phyloP scores from a whole-genome alignment of 208 protist genomes.

The Porcisia hertigi region DNA sequence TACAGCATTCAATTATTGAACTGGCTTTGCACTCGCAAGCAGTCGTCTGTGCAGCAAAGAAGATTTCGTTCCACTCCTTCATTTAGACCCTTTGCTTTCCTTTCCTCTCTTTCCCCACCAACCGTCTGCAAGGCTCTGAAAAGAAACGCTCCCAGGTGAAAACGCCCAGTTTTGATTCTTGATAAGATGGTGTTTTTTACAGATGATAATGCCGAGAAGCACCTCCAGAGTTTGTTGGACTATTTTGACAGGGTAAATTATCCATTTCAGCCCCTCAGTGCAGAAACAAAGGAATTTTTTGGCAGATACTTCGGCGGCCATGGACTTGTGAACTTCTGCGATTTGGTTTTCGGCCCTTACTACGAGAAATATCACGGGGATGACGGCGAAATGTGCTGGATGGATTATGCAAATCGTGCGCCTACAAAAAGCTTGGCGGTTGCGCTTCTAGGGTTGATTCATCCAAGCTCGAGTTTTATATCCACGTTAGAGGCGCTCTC shows the following conservation, averaged over 20 bases:
- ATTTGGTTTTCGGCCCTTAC: conserved; percentile 65
- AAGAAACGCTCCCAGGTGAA: neutral
- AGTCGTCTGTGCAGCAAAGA: neutral
- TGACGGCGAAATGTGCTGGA: conserved; percentile 54
- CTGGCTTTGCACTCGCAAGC: neutral
- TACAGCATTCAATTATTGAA: neutral
- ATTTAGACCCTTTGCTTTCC: neutral
- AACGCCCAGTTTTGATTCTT: neutral
- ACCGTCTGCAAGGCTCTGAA: neutral
- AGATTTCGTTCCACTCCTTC: conserved; percentile 11
- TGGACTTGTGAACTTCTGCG: conserved; percentile 67
- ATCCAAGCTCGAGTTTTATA: conserved; percentile 62
- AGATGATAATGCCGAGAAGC: conserved; percentile 24
- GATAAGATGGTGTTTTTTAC: conserved; percentile 28
- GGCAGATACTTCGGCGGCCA: conserved; percentile 64
- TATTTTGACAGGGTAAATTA: conserved; percentile 49
- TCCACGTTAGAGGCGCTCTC: conserved; percentile 74
- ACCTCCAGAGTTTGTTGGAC: conserved; percentile 16
- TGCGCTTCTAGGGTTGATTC: conserved; percentile 60
- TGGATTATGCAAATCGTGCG: conserved; percentile 70
- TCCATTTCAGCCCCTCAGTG: conserved; percentile 41
- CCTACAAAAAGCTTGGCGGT: conserved; percentile 59
- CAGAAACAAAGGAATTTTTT: conserved; percentile 62
- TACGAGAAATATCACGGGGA: conserved; percentile 12
- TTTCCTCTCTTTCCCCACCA: neutral